Percentiles rank a stretch among this genome's conserved stretches.
Evolutionary conservation across 176 grass and related monocot species (phyloP).

Genomic region (Aechmea fasciata): DNA sequence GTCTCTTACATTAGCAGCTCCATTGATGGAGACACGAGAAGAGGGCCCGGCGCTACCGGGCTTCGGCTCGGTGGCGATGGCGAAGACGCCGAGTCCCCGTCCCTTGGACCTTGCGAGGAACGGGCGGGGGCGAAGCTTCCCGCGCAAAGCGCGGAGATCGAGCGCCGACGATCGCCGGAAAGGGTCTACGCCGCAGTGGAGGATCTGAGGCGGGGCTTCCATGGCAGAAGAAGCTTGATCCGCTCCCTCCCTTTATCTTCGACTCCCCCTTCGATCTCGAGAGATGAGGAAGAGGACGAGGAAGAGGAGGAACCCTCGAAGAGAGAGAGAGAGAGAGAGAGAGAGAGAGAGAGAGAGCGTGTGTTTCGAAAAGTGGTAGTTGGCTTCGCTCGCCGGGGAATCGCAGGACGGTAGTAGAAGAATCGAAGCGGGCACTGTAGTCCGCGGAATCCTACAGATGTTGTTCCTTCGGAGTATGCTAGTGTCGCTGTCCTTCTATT

Average conservation of each 20-base stretch:
- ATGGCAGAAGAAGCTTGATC: constrained; percentile 16
- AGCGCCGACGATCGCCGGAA: constrained; percentile 23
- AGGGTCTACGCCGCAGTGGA: constrained; percentile 46
- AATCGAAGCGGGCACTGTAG: background rate
- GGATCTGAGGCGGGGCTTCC: constrained; percentile 59
- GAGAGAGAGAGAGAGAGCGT: background rate
- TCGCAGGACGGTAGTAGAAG: background rate
- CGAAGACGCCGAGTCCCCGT: constrained; percentile 30
- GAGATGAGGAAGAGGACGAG: background rate
- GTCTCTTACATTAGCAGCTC: constrained; percentile 48
- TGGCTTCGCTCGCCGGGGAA: background rate
- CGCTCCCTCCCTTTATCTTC: background rate
- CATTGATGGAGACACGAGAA: constrained; percentile 10
- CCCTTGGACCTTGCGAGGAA: background rate
- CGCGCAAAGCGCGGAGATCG: background rate
- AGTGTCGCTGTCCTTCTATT: background rate
- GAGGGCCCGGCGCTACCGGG: background rate
- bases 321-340: background rate
- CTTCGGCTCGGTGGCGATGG: constrained; percentile 57
- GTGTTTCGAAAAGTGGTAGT: too few relatives aligned
- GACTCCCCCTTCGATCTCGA: background rate
- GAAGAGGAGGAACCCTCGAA: background rate
- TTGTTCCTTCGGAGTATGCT: background rate
- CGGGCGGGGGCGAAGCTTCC: background rate
- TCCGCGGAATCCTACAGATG: background rate